phyloP scores from a whole-genome alignment of 1,284 basidiomycete species.

The Puccinia sorghi region DNA sequence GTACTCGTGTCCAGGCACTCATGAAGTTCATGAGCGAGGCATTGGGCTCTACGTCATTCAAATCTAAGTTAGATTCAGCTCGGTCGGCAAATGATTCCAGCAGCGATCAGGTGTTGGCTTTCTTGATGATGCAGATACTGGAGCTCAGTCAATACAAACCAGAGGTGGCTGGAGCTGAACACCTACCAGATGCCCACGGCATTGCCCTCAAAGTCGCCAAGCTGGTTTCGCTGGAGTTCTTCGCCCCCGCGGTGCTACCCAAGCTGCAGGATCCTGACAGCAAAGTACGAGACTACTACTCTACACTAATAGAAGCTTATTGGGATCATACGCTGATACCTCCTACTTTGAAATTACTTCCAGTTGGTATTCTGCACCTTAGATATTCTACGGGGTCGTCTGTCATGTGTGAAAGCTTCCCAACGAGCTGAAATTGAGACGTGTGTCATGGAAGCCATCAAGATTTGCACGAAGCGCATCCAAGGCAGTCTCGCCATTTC shows the following conservation, averaged over 20 bases:
- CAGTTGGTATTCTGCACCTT: slow-evolving; percentile 35
- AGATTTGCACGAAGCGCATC: slow-evolving; percentile 34
- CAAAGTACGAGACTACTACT: slow-evolving; percentile 8
- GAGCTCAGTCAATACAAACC: slow-evolving; percentile 36
- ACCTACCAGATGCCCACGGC: slow-evolving; percentile 10
- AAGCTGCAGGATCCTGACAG: slow-evolving; percentile 37
- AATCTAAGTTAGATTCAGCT: slow-evolving; percentile 49
- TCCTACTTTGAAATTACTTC: neutral
- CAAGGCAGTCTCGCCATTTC: slow-evolving; percentile 5
- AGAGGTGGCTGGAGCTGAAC: slow-evolving; percentile 10
- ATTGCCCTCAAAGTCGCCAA: slow-evolving; percentile 42
- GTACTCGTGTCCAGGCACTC: slow-evolving; percentile 28
- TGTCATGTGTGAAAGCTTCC: slow-evolving; percentile 36
- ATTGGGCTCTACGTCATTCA: slow-evolving; percentile 30
- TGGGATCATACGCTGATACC: neutral
- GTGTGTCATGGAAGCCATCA: slow-evolving; percentile 39
- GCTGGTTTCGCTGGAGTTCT: slow-evolving; percentile 45
- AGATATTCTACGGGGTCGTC: slow-evolving; percentile 36
- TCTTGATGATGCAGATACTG: slow-evolving; percentile 41
- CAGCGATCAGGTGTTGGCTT: slow-evolving; percentile 47
- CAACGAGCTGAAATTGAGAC: slow-evolving; percentile 36
- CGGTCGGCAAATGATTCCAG: slow-evolving; percentile 26
- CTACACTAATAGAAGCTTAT: neutral
- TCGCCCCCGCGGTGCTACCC: slow-evolving; percentile 29
- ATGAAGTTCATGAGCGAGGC: slow-evolving; percentile 45